Evolutionary conservation across 768 basidiomycete species (phyloP), one percentile per base, ranked within the genome.

Genomic region (Amanita pseudoporphyria): DNA sequence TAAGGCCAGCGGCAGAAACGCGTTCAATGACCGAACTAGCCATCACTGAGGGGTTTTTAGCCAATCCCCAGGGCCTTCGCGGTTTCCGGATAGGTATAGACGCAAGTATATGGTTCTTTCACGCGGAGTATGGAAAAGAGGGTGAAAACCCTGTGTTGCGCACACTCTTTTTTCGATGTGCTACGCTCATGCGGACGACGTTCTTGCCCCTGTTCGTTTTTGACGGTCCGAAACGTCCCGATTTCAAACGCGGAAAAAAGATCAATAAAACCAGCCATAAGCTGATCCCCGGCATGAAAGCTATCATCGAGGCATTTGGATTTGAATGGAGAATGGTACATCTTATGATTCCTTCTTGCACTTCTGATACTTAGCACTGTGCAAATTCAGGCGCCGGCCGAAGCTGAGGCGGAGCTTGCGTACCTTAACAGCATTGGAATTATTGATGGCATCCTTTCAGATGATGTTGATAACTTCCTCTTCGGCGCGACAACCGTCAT

Each of bases 321-420:
- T 87, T 87, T 55, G 84, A 87, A 58, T 86, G 82, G 80, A 70
- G 79, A 55, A 78, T 73, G 62, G 82, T 79, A 58, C 37, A 77
- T 62, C 16, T n/a, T 19, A 9, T 19, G 37, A 9, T 22, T 10
- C 26, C 39, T 21, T 45, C 1, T 57, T 53, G 54, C 57, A 13
- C 57, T 35, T 62, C 37, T n/a, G n/a, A n/a, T 52, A 62, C n/a
- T 57, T 53, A 21, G 54, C 62, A 6, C 62, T n/a, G n/a, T n/a
- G n/a, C 60, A 55, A 58, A 21, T 51, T 55, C 43, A 82, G 82
- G 93, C 91, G 13, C 93, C 93, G 5, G 92, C 90, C 14, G 94
- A 96, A 65, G 94, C 94, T 0, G 94, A 97, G 63, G 93, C 93
- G 0, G 93, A 95, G 60, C 71, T 97, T 2, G 93, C 93, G 0